A percentile compares a stretch with the other conserved stretches of the same genome.
Evolutionary conservation across 1,284 basidiomycete genomes (phyloP).

Genomic region (Cystobasidium slooffiae): DNA sequence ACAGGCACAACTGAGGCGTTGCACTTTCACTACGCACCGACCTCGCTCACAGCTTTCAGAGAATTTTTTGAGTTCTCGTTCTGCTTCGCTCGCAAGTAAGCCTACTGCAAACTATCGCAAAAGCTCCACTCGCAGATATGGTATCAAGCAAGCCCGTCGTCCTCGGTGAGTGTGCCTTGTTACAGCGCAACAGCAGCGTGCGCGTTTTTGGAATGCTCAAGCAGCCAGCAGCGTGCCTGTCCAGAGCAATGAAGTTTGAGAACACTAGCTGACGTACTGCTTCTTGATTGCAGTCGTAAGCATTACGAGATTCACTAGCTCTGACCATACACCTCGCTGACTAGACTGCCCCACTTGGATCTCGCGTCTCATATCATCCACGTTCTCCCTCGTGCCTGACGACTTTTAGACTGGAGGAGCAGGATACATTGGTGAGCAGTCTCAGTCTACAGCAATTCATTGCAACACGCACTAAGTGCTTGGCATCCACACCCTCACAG

Average conservation of each 20-base stretch:
- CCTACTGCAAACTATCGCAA: not conserved
- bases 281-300: slow-evolving; percentile 11
- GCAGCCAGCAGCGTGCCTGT: not conserved
- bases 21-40: not conserved
- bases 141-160: slow-evolving; percentile 40
- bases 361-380: not conserved
- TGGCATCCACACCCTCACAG: slow-evolving; percentile 39
- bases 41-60: not conserved
- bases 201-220: not conserved
- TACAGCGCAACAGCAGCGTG: not conserved
- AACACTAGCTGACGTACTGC: not conserved
- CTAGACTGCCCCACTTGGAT: not conserved
- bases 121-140: not conserved
- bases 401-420: slow-evolving; percentile 44
- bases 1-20: slow-evolving; percentile 1
- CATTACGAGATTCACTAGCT: not conserved
- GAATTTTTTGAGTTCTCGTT: not conserved
- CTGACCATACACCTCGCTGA: not conserved
- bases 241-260: not conserved
- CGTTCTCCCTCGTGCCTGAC: not conserved
- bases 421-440: slow-evolving; percentile 52
- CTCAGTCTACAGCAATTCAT: not conserved
- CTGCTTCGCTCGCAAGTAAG: not conserved
- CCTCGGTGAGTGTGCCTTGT: slow-evolving; percentile 33
- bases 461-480: not conserved